phyloP scores from a whole-genome alignment of 139 green algal genomes.

The Deuterostichococcus epilithicus region DNA sequence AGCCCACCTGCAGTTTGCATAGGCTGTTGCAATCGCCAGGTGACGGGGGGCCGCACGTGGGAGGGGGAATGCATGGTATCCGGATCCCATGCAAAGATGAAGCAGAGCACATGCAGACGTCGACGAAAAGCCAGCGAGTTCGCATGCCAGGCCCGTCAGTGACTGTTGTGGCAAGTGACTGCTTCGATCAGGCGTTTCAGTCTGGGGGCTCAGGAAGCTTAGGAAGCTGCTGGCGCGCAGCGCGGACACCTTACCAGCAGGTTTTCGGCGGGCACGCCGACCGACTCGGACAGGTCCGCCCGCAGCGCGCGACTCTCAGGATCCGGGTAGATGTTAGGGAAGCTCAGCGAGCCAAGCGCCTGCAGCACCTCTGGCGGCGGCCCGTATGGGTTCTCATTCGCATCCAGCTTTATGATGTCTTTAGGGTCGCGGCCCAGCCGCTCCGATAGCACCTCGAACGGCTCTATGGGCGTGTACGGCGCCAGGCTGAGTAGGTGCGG shows the following conservation, averaged over 20 bases:
- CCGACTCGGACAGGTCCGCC: slow-evolving; percentile 61
- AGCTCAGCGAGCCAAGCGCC: slow-evolving; percentile 84
- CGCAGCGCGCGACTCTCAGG: slow-evolving; percentile 84
- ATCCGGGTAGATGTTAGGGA: slow-evolving; percentile 98
- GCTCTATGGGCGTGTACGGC: slow-evolving; percentile 96
- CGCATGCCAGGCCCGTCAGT: too few species aligned
- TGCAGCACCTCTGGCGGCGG: slow-evolving; percentile 89
- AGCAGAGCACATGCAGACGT: too few species aligned
- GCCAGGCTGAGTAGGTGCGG: slow-evolving; percentile 86
- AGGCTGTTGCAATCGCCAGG: slow-evolving; percentile 2
- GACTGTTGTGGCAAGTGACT: too few species aligned
- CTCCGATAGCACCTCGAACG: slow-evolving; percentile 89
- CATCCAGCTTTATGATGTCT: slow-evolving; percentile 99
- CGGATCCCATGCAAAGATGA: too few species aligned
- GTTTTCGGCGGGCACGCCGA: slow-evolving; percentile 78
- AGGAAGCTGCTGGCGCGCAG: too few species aligned
- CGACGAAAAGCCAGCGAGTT: too few species aligned
- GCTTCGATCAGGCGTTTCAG: too few species aligned
- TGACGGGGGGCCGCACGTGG: too few species aligned
- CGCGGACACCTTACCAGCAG: slow-evolving; percentile 72
- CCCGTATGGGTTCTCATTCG: slow-evolving; percentile 99
- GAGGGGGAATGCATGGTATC: too few species aligned
- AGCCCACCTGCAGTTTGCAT: slow-evolving; percentile 73
- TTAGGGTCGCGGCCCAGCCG: slow-evolving; percentile 70
- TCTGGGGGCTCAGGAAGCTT: too few species aligned